Conservation (phyloP, 2,329 filamentous ascomycete species). For the Trichoderma sp. region DNA sequence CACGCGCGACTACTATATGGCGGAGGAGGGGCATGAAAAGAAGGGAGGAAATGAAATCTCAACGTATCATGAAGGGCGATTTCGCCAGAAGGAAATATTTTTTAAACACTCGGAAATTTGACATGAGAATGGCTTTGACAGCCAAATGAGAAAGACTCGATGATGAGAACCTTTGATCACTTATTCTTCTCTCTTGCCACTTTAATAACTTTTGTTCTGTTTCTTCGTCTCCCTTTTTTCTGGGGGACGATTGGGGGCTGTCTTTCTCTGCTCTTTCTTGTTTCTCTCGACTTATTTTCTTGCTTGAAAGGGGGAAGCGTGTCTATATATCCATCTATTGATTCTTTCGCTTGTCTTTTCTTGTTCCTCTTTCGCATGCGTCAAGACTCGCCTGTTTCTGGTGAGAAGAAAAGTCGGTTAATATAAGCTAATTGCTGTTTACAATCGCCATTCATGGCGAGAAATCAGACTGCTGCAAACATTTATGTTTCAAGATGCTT, state of each 20-base stretch:
- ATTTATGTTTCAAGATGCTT: neutral
- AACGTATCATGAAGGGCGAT: slow-evolving; percentile 8
- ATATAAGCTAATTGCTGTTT: neutral
- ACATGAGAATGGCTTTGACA: neutral
- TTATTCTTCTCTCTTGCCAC: neutral
- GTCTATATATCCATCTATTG: neutral
- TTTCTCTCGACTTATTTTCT: neutral
- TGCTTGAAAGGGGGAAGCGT: neutral
- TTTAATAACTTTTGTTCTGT: neutral
- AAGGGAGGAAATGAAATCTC: neutral
- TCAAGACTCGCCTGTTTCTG: neutral
- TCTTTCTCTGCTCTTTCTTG: neutral
- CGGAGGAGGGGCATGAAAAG: slow-evolving; percentile 21
- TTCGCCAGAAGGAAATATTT: neutral
- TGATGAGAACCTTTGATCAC: slow-evolving; percentile 4
- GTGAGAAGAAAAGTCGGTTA: neutral
- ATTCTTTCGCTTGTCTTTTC: neutral
- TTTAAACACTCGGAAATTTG: neutral
- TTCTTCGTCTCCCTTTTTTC: neutral
- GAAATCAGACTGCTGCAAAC: neutral
- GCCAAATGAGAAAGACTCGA: neutral
- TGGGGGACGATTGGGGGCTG: neutral
- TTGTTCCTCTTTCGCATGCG: neutral
- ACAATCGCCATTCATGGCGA: neutral
- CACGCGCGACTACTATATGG: slow-evolving; percentile 23